These are phyloP conservation scores for Bruguiera gymnorhiza DNA, from an alignment of 345 rosid genomes.

Conservation along the genomic window DNA sequence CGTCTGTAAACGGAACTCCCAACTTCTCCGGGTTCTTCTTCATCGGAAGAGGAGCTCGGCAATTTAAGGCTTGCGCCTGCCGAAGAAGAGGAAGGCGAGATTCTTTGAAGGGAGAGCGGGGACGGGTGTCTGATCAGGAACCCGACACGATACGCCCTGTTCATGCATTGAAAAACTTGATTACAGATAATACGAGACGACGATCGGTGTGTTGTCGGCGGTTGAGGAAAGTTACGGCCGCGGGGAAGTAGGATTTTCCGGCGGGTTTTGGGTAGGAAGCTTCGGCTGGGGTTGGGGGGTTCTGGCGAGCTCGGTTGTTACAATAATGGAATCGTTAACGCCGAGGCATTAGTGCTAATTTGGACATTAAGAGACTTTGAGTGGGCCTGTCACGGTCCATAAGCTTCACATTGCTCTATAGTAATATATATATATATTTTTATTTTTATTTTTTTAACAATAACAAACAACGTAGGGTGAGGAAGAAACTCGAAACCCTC, in stretches of 20 bases:
- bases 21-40: slow-evolving; percentile 24
- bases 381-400: neutral
- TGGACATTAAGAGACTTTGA: too few species aligned
- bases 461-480: too few species aligned
- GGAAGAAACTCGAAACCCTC: too few species aligned
- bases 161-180: slow-evolving; percentile 33
- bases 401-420: too few species aligned
- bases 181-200: neutral
- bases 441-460: too few species aligned
- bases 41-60: slow-evolving; percentile 27
- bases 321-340: neutral
- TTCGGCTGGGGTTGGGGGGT: neutral
- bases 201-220: neutral
- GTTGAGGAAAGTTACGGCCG: neutral
- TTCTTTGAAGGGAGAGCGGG: slow-evolving; percentile 21
- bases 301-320: neutral
- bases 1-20: slow-evolving; percentile 46
- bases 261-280: too few species aligned
- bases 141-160: slow-evolving; percentile 22
- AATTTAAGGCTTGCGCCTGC: slow-evolving; percentile 20
- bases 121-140: slow-evolving; percentile 25
- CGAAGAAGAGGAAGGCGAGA: slow-evolving; percentile 20
- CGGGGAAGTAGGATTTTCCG: neutral
- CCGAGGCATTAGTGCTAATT: neutral
- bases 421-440: too few species aligned